Evolutionary conservation across 179 eudicot genomes (phyloP).

Genomic region (Silene coronaria): DNA sequence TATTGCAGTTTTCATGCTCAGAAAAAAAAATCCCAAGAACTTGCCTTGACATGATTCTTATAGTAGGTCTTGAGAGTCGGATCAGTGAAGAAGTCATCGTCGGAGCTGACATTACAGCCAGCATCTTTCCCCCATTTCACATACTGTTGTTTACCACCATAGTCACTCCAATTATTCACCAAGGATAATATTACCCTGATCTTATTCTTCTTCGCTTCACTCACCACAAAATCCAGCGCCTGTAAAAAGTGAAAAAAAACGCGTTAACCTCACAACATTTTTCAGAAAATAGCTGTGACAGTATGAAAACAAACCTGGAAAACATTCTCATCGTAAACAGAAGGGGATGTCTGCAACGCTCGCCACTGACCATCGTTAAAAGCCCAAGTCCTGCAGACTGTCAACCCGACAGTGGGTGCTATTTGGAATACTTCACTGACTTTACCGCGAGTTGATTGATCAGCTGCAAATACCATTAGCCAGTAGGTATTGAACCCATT

Average conservation of each 20-base stretch:
- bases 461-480: slow-evolving; percentile 78
- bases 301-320: slow-evolving; percentile 49
- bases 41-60: slow-evolving; percentile 72
- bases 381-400: slow-evolving; percentile 94
- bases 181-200: slow-evolving; percentile 73
- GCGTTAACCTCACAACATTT: background rate
- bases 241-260: slow-evolving; percentile 24
- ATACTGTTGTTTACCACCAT: slow-evolving; percentile 87
- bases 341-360: slow-evolving; percentile 82
- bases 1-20: background rate
- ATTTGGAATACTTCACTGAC: slow-evolving; percentile 63
- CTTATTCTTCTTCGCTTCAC: slow-evolving; percentile 76
- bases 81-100: slow-evolving; percentile 80
- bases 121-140: slow-evolving; percentile 85
- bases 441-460: slow-evolving; percentile 60
- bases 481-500: slow-evolving; percentile 91
- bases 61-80: slow-evolving; percentile 61
- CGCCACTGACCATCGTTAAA: slow-evolving; percentile 80
- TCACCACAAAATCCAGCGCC: slow-evolving; percentile 86
- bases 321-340: slow-evolving; percentile 80
- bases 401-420: slow-evolving; percentile 64
- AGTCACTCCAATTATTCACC: slow-evolving; percentile 79
- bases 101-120: slow-evolving; percentile 58
- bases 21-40: slow-evolving; percentile 12
- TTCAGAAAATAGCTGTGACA: background rate